Evolutionary conservation across 2,329 filamentous ascomycete species (phyloP).

Genomic region (Podosphaera xanthii): DNA sequence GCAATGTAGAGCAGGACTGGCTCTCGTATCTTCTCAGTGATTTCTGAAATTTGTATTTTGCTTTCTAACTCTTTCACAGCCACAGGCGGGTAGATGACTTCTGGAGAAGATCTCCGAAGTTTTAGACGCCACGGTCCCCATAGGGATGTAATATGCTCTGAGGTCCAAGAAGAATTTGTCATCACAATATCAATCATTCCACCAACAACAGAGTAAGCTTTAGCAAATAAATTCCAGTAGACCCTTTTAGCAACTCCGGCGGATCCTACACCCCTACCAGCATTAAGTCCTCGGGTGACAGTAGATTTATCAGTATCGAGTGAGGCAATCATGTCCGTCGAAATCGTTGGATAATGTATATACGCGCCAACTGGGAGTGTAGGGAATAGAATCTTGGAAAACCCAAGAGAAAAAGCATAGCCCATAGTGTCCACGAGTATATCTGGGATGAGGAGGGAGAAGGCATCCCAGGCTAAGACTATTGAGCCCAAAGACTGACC

Average conservation of each 20-base stretch:
- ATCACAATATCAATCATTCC: conserved; percentile 77
- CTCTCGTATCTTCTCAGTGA: conserved; percentile 46
- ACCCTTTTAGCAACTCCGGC: conserved; percentile 49
- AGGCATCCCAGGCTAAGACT: conserved; percentile 73
- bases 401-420: conserved; percentile 72
- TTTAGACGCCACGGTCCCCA: conserved; percentile 42
- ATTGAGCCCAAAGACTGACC: conserved; percentile 86
- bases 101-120: conserved; percentile 25
- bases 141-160: conserved; percentile 54
- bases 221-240: conserved; percentile 77
- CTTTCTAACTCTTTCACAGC: conserved; percentile 66
- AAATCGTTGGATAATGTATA: conserved; percentile 95
- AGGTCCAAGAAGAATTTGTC: conserved; percentile 94
- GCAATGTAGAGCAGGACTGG: conserved; percentile 75
- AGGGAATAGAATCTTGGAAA: conserved; percentile 64
- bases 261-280: conserved; percentile 52
- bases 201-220: conserved; percentile 62
- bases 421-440: conserved; percentile 97
- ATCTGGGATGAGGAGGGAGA: conserved; percentile 77
- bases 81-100: conserved; percentile 76
- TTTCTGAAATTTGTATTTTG: conserved; percentile 45
- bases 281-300: conserved; percentile 53
- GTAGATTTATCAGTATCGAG: conserved; percentile 38
- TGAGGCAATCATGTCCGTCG: conserved; percentile 84
- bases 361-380: conserved; percentile 71